Conservation (phyloP, 164 flowering plant species). For the Tinospora cordifolia region DNA sequence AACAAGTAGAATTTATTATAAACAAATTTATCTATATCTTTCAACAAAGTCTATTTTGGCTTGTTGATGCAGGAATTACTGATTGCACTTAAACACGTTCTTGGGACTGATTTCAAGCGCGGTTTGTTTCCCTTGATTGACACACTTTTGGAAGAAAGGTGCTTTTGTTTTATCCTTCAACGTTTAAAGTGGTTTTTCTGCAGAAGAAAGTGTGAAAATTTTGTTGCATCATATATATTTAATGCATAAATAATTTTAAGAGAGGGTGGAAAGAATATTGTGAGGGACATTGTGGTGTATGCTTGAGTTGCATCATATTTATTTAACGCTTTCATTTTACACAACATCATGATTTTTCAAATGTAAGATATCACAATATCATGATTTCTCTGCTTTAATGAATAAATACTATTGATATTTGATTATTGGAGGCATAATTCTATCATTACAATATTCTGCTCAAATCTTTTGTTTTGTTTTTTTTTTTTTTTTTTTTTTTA, state of each 20-base stretch:
- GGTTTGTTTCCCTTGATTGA: slow-evolving; percentile 95
- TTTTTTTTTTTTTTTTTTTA: slow-evolving; percentile 16
- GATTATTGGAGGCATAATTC: not conserved
- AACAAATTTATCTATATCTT: not conserved
- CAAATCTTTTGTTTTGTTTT: not conserved
- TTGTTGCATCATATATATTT: too few relatives aligned
- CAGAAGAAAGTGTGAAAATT: too few relatives aligned
- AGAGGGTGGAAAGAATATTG: too few relatives aligned
- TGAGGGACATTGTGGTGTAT: too few relatives aligned
- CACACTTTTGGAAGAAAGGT: slow-evolving; percentile 93
- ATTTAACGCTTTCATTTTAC: too few relatives aligned
- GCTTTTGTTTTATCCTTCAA: slow-evolving; percentile 5
- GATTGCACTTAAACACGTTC: slow-evolving; percentile 90
- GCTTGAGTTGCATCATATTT: not conserved
- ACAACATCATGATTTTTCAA: not conserved
- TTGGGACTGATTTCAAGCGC: slow-evolving; percentile 90
- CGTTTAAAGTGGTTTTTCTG: too few relatives aligned
- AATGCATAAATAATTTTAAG: too few relatives aligned
- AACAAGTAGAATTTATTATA: too few relatives aligned
- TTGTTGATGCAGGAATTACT: slow-evolving; percentile 67
- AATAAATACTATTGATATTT: not conserved
- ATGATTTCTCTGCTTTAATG: not conserved
- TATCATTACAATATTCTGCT: not conserved
- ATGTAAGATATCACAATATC: not conserved
- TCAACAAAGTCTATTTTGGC: not conserved